Evolutionary conservation across 1,284 basidiomycete genomes (phyloP), one percentile per base, ranked within the genome.

Genomic region (Hypsizygus ulmarius): DNA sequence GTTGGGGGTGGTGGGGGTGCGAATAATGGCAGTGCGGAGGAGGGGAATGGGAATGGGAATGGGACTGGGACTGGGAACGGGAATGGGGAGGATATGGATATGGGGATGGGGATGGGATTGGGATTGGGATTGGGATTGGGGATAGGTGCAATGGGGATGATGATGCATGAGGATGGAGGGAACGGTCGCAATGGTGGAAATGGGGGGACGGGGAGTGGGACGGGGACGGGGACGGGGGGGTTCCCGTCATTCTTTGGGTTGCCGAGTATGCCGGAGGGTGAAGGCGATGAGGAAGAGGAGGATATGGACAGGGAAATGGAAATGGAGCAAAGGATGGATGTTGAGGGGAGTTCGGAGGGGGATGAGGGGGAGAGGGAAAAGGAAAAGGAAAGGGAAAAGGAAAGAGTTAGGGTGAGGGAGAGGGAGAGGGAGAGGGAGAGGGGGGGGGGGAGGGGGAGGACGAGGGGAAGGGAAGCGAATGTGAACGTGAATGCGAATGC

Each of bases 241-340:
- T 1, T 18, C 19, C 33, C 39, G 36, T 32, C 35, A 45, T 52
- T 38, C n/a, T 59, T 53, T 51, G 59, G 58, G 44, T 39, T 64
- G 37, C 62, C 63, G 15, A 61, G 56, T 36, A 65, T 67, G 65
- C 61, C 63, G 7, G 65, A 68, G 38, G 45, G 37, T 0, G 51
- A 47, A 49, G 47, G 21, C 1, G 39, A 41, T 5, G 42, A 33
- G 14, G 32, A 33, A 0, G 33, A 30, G 34, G 39, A 30, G 18
- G 32, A 27, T 9, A 12, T 37, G 32, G 37, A 41, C 21, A 45
- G 49, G 44, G n/a, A n/a, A n/a, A 25, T 25, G 21, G 21, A 7
- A 7, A 25, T 25, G 21, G 21, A 25, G 21, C 4, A 25, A 7
- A 7, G 21, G 21, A 25, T 25, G 21, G 7, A 7, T 25, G 21